Evolutionary conservation across 2,329 filamentous ascomycete genomes (phyloP).

Genomic region (Raffaelea deltoideospora): DNA sequence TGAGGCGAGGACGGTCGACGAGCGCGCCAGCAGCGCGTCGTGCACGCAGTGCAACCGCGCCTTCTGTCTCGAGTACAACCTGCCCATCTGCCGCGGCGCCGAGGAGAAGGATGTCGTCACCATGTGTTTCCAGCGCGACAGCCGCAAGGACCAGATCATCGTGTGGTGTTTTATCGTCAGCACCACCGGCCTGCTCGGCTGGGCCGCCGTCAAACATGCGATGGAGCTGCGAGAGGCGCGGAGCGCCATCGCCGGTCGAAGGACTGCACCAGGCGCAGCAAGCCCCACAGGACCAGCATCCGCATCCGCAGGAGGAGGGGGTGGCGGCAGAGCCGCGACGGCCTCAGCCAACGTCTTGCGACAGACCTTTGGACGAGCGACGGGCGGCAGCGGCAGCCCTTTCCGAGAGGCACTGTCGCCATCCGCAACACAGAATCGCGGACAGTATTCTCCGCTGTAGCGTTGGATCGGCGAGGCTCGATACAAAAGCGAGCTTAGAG

Average conservation of each 20-base stretch:
- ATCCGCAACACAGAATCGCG: too few species aligned
- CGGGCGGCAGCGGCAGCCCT: too few species aligned
- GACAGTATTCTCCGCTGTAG: too few species aligned
- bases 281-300: too few species aligned
- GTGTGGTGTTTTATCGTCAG: conserved; percentile 49
- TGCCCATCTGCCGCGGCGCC: conserved; percentile 48
- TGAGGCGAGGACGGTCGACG: neutral
- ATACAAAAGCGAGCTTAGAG: too few species aligned
- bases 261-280: too few species aligned
- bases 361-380: too few species aligned
- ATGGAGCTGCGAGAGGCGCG: conserved; percentile 23
- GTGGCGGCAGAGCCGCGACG: too few species aligned
- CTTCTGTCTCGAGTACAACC: conserved; percentile 44
- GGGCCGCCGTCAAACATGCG: conserved; percentile 38
- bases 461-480: too few species aligned
- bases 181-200: conserved; percentile 42
- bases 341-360: too few species aligned
- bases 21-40: conserved; percentile 25
- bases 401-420: too few species aligned
- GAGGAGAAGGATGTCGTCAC: conserved; percentile 47
- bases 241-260: neutral
- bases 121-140: conserved; percentile 51
- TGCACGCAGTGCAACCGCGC: conserved; percentile 50
- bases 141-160: conserved; percentile 50
- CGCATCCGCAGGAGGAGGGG: too few species aligned